Conservation (phyloP, 1,284 basidiomycete species). For the Ganoderma lingzhi region DNA sequence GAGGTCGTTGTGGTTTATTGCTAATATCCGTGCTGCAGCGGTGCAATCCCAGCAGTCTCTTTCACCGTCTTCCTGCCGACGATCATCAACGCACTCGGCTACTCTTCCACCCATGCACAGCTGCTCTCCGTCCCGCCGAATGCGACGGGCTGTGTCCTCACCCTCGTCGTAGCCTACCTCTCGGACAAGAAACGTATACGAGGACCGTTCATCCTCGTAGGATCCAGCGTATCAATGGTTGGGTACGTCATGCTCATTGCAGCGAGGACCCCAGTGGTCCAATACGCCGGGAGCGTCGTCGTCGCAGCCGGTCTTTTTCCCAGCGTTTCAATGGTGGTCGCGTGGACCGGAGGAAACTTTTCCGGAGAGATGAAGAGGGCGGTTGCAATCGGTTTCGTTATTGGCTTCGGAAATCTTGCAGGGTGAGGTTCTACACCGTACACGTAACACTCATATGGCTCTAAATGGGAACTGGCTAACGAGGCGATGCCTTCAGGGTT, state of each 20-base stretch:
- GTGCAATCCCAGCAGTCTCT: slow-evolving; percentile 25
- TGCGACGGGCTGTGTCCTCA: slow-evolving; percentile 25
- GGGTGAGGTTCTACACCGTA: slow-evolving; percentile 29
- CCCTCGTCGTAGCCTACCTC: slow-evolving; percentile 16
- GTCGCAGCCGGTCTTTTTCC: slow-evolving; percentile 68
- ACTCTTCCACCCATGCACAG: slow-evolving; percentile 37
- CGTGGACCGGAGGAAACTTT: slow-evolving; percentile 74
- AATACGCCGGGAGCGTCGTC: slow-evolving; percentile 69
- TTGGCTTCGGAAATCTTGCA: slow-evolving; percentile 71
- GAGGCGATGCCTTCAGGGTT: slow-evolving; percentile 14
- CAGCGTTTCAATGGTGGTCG: slow-evolving; percentile 66
- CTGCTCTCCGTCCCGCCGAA: slow-evolving; percentile 35
- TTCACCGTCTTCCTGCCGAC: slow-evolving; percentile 37
- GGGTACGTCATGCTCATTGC: slow-evolving; percentile 69
- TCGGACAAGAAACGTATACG: slow-evolving; percentile 35
- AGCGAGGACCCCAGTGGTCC: slow-evolving; percentile 53
- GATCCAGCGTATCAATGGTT: slow-evolving; percentile 59
- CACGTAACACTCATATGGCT: not conserved
- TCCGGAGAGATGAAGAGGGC: slow-evolving; percentile 75
- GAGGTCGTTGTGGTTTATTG: slow-evolving; percentile 38
- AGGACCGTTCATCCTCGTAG: slow-evolving; percentile 64
- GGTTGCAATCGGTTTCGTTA: slow-evolving; percentile 69
- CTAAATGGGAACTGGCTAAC: not conserved
- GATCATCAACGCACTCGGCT: slow-evolving; percentile 43
- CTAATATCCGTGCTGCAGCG: slow-evolving; percentile 56